These are phyloP conservation scores for Funneliformis caledonium DNA, from an alignment of 371 early-diverging fungal genomes.

Conservation along the genomic window DNA sequence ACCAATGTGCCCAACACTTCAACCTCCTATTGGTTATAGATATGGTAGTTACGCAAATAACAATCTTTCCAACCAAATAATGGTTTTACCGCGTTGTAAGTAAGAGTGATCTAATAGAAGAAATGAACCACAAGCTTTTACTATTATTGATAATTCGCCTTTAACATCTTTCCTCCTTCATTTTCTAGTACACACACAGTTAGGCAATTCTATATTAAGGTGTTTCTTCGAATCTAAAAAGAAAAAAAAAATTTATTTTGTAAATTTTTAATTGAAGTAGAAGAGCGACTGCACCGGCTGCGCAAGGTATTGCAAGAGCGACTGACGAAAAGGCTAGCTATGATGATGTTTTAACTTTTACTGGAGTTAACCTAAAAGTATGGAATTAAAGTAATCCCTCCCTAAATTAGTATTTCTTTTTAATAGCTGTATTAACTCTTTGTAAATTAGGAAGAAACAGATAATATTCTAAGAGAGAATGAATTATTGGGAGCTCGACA, in stretches of 20 bases:
- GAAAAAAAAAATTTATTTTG: not conserved
- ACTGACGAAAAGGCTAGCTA: slow-evolving; percentile 6
- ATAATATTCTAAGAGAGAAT: slow-evolving; percentile 15
- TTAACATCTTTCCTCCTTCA: too few species aligned
- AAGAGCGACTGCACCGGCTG: not conserved
- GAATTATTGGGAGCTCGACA: slow-evolving; percentile 24
- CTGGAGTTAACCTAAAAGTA: slow-evolving; percentile 20
- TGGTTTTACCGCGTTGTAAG: slow-evolving; percentile 4
- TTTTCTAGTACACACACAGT: not conserved
- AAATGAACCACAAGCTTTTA: not conserved
- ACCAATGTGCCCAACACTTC: slow-evolving; percentile 13
- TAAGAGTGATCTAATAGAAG: not conserved
- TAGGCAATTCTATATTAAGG: not conserved
- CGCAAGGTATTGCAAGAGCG: not conserved
- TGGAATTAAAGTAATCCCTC: not conserved
- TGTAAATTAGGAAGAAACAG: not conserved
- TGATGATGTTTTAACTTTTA: slow-evolving; percentile 2
- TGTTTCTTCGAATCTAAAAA: not conserved
- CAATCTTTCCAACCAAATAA: not conserved
- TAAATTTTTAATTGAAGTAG: not conserved
- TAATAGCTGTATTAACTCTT: not conserved
- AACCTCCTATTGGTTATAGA: slow-evolving; percentile 12
- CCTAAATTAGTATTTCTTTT: not conserved
- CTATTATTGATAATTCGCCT: not conserved
- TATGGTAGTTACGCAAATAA: not conserved